Percentiles rank a stretch among this genome's conserved stretches.
These are phyloP conservation scores for Pachysandra terminalis DNA, from an alignment of 164 flowering plant genomes.

Conservation along the genomic window DNA sequence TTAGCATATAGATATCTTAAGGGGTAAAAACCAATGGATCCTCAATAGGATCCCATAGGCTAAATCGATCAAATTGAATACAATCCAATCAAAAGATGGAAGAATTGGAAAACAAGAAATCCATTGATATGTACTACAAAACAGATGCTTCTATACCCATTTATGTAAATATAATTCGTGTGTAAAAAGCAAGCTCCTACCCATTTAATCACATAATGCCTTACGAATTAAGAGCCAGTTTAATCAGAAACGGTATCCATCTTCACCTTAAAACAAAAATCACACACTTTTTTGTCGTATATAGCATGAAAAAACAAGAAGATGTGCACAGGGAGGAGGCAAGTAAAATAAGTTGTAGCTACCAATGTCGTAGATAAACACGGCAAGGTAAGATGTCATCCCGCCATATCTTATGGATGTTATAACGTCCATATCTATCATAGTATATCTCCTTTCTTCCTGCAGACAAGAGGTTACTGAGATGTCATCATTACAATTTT, in stretches of 20 bases:
- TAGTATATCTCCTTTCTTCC: slow-evolving; percentile 72
- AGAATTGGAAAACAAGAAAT: not conserved
- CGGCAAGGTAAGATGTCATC: slow-evolving; percentile 97
- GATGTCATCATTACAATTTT: not conserved
- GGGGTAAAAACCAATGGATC: not conserved
- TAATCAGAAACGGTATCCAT: not conserved
- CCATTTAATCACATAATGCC: too few species aligned
- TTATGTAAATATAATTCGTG: too few species aligned
- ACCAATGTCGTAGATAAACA: slow-evolving; percentile 92
- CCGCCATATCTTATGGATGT: slow-evolving; percentile 73
- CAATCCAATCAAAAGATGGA: not conserved
- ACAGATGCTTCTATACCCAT: too few species aligned
- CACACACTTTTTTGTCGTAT: too few species aligned
- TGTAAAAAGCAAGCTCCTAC: too few species aligned
- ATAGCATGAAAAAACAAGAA: not conserved
- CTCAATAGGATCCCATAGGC: not conserved
- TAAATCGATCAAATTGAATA: not conserved
- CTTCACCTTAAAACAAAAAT: too few species aligned
- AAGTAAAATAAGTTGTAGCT: slow-evolving; percentile 15
- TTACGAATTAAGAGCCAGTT: not conserved
- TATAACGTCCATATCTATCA: slow-evolving; percentile 67
- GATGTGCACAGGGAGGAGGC: not conserved
- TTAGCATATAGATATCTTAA: not conserved
- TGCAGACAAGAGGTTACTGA: slow-evolving; percentile 20
- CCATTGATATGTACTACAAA: too few species aligned